phyloP scores from a whole-genome alignment of 192 early-diverging fungal species.

The Backusella parvicylindrica region DNA sequence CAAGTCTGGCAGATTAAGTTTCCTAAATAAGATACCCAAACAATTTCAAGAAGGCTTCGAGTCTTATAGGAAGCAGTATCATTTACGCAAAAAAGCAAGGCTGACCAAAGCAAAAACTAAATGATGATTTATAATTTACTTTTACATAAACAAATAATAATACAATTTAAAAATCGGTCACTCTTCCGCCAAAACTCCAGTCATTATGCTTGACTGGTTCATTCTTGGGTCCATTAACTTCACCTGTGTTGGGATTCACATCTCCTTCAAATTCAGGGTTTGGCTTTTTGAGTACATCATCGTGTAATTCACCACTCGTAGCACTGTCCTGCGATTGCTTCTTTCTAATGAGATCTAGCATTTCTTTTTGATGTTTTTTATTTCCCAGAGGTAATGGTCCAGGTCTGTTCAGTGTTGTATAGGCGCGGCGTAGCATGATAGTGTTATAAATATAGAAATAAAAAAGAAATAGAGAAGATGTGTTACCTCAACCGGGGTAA shows the following conservation, averaged over 20 bases:
- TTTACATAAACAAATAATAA: slow-evolving; percentile 10
- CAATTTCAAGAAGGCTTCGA: slow-evolving; percentile 54
- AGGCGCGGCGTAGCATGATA: slow-evolving; percentile 15
- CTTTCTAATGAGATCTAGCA: slow-evolving; percentile 63
- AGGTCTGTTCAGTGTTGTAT: slow-evolving; percentile 38
- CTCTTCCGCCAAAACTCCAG: slow-evolving; percentile 68
- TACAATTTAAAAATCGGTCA: slow-evolving; percentile 53
- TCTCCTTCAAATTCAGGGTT: slow-evolving; percentile 67
- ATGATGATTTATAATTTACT: neutral
- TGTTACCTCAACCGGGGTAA: slow-evolving; percentile 34
- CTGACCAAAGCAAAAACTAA: slow-evolving; percentile 24
- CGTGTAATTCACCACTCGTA: slow-evolving; percentile 32
- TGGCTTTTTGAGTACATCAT: slow-evolving; percentile 45
- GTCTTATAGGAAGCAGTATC: slow-evolving; percentile 45
- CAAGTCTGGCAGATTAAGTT: slow-evolving; percentile 42
- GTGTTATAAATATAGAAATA: neutral
- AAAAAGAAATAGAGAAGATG: slow-evolving; percentile 2
- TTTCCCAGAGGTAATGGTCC: slow-evolving; percentile 70
- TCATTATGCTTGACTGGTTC: slow-evolving; percentile 82
- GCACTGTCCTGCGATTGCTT: slow-evolving; percentile 24
- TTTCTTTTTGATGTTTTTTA: slow-evolving; percentile 64
- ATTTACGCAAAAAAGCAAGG: slow-evolving; percentile 41
- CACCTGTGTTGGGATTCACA: slow-evolving; percentile 74
- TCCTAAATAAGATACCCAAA: slow-evolving; percentile 50
- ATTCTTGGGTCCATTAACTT: slow-evolving; percentile 76